Evolutionary conservation across 495 filamentous ascomycete species (phyloP), one percentile per base, ranked within the genome.

Genomic region (Talaromyces nanjingensis): DNA sequence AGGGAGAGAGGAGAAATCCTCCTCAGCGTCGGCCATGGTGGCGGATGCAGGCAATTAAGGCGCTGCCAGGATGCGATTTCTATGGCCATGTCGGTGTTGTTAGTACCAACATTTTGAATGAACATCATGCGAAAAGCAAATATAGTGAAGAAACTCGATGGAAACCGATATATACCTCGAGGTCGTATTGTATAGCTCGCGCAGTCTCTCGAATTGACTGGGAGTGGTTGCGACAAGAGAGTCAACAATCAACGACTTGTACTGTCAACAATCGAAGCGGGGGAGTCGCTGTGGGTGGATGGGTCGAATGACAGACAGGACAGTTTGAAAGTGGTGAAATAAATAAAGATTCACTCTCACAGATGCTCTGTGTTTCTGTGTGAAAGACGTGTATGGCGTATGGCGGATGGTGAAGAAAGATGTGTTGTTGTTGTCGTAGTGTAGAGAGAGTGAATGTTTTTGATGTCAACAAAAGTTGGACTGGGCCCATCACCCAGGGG

Each of bases 1-100:
- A 14, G 93, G 89, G 55, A 97, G 78, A 66, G 87, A 84, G 74
- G 86, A 90, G 72, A 89, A 96, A 72, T 97, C 92, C 66, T 93
- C 90, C 73, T 93, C 90, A 71, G 68, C 77, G 6, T 84, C 82
- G 64, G 79, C 79, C 82, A 84, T 84, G 25, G 49, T 71, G 64
- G 64, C 47, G 39, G 55, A 39, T 59, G 37, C 53, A 59, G 62
- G 63, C 73, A 68, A 70, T 73, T 62, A 63, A 66, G 65, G 66
- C 66, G 22, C 71, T 74, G 72, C 72, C 70, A 62, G 60, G 16
- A 20, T 6, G 34, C 33, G 12, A 14, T n/a, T 31, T 33, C 60
- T 62, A 54, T n/a, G 20, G 29, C 8, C 25, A 54, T 53, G 69
- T 70, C 16, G 5, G 9, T 37, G 49, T 53, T 68, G 69, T 70